phyloP scores from a whole-genome alignment of 169 alveolate species.

The Cyclospora cayetanensis region DNA sequence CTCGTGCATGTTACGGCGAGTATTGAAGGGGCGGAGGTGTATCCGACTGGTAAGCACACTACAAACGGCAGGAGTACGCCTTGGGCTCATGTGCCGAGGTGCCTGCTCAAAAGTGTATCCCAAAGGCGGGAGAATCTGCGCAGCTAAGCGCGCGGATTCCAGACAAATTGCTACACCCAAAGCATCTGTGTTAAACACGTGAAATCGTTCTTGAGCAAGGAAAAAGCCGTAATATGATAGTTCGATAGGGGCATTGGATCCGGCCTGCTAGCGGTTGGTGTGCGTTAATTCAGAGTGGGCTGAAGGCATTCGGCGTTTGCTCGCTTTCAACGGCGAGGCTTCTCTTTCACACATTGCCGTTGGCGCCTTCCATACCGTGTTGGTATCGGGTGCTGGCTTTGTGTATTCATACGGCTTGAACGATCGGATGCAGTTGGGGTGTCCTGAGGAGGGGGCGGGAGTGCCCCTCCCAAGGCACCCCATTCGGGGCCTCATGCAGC shows the following conservation, averaged over 20 bases:
- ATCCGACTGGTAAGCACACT: slow-evolving; percentile 14
- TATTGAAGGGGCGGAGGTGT: slow-evolving; percentile 35
- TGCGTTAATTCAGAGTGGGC: neutral
- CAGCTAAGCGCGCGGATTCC: too few species aligned
- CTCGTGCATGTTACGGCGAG: slow-evolving; percentile 46
- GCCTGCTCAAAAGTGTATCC: too few species aligned
- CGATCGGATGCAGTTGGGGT: slow-evolving; percentile 57
- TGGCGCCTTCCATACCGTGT: slow-evolving; percentile 33
- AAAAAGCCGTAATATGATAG: too few species aligned
- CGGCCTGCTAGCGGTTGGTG: too few species aligned
- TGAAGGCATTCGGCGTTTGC: neutral
- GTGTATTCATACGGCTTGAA: slow-evolving; percentile 63
- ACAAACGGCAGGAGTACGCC: too few species aligned
- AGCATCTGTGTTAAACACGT: too few species aligned
- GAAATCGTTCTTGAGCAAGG: too few species aligned
- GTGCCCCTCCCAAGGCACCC: slow-evolving; percentile 48
- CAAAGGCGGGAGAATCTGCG: too few species aligned
- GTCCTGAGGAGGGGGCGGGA: slow-evolving; percentile 12
- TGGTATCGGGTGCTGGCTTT: neutral
- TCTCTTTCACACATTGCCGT: neutral
- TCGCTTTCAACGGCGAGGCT: neutral
- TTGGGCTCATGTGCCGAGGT: too few species aligned
- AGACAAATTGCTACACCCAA: too few species aligned
- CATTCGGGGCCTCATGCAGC: neutral
- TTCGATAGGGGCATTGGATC: too few species aligned